Base-by-base conservation (phyloP, 1,284 basidiomycete genomes). In the Cryptococcus hybrid region DNA sequence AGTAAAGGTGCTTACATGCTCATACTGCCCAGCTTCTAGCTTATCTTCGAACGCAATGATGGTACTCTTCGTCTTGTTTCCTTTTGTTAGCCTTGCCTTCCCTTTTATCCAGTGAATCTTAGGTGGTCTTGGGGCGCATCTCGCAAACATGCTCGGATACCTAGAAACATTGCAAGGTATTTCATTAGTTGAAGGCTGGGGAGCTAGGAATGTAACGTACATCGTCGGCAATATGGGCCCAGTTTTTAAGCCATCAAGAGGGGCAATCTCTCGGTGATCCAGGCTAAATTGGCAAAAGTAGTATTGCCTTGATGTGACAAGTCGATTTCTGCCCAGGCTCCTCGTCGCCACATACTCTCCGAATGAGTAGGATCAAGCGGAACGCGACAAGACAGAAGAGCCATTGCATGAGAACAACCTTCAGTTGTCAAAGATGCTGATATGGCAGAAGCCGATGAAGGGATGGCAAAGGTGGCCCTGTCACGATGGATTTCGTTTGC, bases 221-320 rank as follows among this genome's bases (percentile, higher is more conserved):
- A 24, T 24, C 56, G 3, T 65, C 62, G 0, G 61, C 79, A 5
- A 79, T 68, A 54, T 85, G 83, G 83, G 88, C 92, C 54, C 83
- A 80, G 30, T 79, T 78, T 44, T n/a, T 56, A 83, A 79, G 24
- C 84, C 84, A 42, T 88, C 84, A 57, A 90, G 84, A 86, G 83
- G 24, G 89, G 86, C 58, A 93, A 83, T 52, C 90, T 85, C 69
- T 93, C 90, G 12, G 90, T 81, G 37, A 95, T 80, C 92, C 92
- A 96, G 0, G 91, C 88, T 7, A 94, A 73, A 6, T 86, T 82
- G 62, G 85, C 85, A 80, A 92, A 94, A 0, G 86, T 88, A 2
- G 84, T 81, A 40, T 76, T 72, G 5, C 91, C 87, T 66, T 94
- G 89, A 68, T 92, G 87, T 7, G 90, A 81, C 63, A 89, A 87